Evolutionary conservation across 306 rosid genomes (phyloP).

Genomic region (Casuarina cunninghamiana): DNA sequence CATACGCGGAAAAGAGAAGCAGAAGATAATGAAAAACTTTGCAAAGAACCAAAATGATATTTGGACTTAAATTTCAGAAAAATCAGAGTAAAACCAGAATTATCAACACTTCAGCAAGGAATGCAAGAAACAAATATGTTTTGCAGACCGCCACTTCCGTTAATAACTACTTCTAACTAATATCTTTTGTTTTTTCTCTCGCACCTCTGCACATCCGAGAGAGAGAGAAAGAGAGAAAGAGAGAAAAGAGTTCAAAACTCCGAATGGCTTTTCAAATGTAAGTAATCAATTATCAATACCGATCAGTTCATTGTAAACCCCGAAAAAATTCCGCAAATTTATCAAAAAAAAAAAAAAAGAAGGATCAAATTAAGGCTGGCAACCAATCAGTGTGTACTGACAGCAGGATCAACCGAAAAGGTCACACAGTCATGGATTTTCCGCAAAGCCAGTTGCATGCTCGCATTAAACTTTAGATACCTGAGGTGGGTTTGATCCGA

Average conservation of each 20-base stretch:
- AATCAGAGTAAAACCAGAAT: background rate
- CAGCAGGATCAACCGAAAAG: constrained; percentile 32
- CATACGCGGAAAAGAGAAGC: constrained; percentile 19
- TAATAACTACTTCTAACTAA: no score
- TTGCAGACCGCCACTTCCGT: background rate
- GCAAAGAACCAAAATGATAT: background rate
- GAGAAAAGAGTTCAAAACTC: background rate
- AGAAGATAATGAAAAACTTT: constrained; percentile 3
- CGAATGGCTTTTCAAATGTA: constrained; percentile 26
- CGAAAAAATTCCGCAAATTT: constrained; percentile 23
- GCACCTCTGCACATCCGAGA: no score
- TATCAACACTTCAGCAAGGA: background rate
- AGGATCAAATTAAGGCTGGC: constrained; percentile 16
- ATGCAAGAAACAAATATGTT: background rate
- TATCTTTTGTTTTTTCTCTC: no score
- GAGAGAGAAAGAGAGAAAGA: no score
- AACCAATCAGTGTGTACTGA: constrained; percentile 16
- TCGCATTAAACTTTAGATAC: constrained; percentile 26
- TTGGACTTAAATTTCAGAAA: background rate
- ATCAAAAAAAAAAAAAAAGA: background rate
- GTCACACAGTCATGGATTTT: constrained; percentile 22
- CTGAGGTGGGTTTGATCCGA: constrained; percentile 60
- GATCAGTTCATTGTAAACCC: constrained; percentile 28
- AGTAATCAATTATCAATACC: constrained; percentile 19
- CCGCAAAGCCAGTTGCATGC: background rate